Base-by-base conservation (phyloP, 108 stramenopile genomes). In the Aurantiochytrium sp. region DNA sequence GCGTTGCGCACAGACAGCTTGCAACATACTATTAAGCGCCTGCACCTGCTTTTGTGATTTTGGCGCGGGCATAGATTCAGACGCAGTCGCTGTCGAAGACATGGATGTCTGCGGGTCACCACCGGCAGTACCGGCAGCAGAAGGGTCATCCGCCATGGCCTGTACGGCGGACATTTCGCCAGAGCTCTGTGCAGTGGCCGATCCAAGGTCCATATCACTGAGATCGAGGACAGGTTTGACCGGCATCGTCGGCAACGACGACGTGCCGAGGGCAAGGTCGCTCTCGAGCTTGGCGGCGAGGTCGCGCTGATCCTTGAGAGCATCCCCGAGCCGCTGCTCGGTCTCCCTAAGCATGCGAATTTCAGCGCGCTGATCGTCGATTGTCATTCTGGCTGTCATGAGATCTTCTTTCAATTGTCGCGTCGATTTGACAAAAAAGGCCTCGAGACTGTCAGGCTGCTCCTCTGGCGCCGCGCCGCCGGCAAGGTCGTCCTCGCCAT, bases 341-440 rank as follows among this genome's bases (percentile, higher is more conserved):
- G 49, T 53, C 76, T 83, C 51, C 23, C 49, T 53, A 16, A 83
- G 76, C 51, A 53, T 23, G n/a, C 49, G 49, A 23, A 83, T 83
- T 16, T 47, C 45, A 12, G 76, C 76, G 49, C 51, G 45, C 51
- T 83, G 76, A 12, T 83, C 76, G 3, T 83, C 76, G 51, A 83
- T 83, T 23, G 76, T 83, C 51, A 47, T 83, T 12, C 23, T 47
- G 2, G 23, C 76, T 1, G 28, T 28, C 45, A 83, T 47, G 25
- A 83, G 76, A 6, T 83, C 76, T 45, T 83, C 51, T 35, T 89
- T 89, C 4, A 89, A 23, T 58, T 87, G 87, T 19, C 87, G 55
- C 58, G 87, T 87, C 0, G 87, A 58, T 5, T 58, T 58, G 58
- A 87, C 58, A 42, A 87, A 87, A 25, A 23, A 87, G 55, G 87